Percentiles rank a stretch among this genome's conserved stretches.
These are phyloP conservation scores for Limnanthes douglasii DNA, from an alignment of 345 rosid genomes.

Conservation along the genomic window DNA sequence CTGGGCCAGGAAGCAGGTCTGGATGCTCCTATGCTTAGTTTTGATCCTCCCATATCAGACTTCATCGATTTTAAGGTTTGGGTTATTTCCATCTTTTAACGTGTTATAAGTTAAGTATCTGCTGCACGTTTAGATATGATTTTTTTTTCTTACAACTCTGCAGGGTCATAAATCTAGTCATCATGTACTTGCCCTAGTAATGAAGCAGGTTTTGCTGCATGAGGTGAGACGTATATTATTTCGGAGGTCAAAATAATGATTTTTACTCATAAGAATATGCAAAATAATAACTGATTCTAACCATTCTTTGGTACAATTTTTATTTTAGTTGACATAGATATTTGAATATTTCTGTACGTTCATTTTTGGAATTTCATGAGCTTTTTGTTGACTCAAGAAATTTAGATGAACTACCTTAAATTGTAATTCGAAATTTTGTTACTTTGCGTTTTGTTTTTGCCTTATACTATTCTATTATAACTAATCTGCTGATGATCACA, in stretches of 20 bases:
- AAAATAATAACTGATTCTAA: too few species aligned
- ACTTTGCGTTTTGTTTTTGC: too few species aligned
- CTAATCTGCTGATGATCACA: too few species aligned
- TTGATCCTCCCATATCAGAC: conserved; percentile 65
- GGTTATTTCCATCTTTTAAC: conserved; percentile 8
- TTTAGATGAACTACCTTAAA: too few species aligned
- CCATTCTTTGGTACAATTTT: too few species aligned
- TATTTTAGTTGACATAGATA: too few species aligned
- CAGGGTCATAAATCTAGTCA: conserved; percentile 53
- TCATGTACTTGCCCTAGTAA: conserved; percentile 43
- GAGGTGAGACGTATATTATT: conserved; percentile 34
- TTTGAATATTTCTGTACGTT: too few species aligned
- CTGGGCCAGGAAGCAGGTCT: conserved; percentile 28
- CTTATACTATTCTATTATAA: too few species aligned
- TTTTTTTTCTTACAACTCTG: conserved; percentile 15
- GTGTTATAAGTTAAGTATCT: conserved; percentile 4
- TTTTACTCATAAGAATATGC: conserved; percentile 1
- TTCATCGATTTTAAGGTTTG: conserved; percentile 67
- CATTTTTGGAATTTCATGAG: too few species aligned
- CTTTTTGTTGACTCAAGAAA: too few species aligned
- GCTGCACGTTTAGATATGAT: conserved; percentile 1
- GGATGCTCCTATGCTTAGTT: conserved; percentile 34
- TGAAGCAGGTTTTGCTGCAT: conserved; percentile 79
- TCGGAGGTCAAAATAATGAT: neutral
- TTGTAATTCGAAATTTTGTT: too few species aligned